Evolutionary conservation across 2,329 filamentous ascomycete species (phyloP), one percentile per base, ranked within the genome.

Genomic region (Fusarium caatingaense): DNA sequence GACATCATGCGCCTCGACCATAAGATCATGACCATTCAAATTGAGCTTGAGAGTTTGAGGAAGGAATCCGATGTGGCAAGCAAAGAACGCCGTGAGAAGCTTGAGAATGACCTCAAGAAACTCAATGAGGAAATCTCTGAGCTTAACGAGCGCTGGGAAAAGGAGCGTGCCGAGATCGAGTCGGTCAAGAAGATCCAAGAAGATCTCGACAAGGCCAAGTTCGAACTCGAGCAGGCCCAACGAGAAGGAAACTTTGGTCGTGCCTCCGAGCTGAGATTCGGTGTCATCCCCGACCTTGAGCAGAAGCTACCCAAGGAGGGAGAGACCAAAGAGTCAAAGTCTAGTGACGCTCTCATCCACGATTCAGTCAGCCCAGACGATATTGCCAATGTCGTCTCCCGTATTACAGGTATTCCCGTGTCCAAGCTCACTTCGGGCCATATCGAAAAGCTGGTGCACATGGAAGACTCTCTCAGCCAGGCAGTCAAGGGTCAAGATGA

Each of bases 11-110:
- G 92, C 53, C 88, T 98, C 3, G 95, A 98, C 75, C 92, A 97
- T 66, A 93, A 94, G 76, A 97, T 98, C 64, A 97, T 98, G 89
- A 98, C 95, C 0, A 93, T 98, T 16, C 95, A 98, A 77, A 98
- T 99, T 68, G 95, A 99, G 78, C 86, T 98, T 1, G 96, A 98
- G 78, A 98, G 94, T 66, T 82, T 99, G 44, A 89, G 95, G 53
- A 98, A 98, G 76, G 96, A 99, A 79, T 97, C 91, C 13, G 96
- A 99, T 72, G 86, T 97, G 50, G 91, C 92, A 20, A 97, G 94
- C 77, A 91, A 90, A 72, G 96, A 98, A 80, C 89, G 96, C 20
- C 87, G 94, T 23, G 92, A 97, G 74, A 95, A 95, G 76, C 87
- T 98, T 1, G 91, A 98, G 78, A 84, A 87, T 56, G 91, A 91